Evolutionary conservation across 257 asterid species (phyloP), one percentile per base, ranked within the genome.

Genomic region (Solanum pimpinellifolium): DNA sequence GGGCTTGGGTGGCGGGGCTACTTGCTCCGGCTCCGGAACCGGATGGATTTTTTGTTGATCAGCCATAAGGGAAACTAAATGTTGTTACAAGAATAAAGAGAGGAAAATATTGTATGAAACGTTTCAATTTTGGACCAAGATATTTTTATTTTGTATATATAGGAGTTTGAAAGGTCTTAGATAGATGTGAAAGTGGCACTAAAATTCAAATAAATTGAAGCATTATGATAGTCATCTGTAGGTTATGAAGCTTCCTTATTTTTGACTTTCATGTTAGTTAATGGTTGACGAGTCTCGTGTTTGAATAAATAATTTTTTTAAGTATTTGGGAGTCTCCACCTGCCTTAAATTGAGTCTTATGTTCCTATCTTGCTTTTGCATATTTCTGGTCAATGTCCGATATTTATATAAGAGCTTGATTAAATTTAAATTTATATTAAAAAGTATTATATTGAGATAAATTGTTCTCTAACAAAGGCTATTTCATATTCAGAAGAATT

Each of bases 11-110:
- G 89, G 69, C 10, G 88, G 83, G 10, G 88, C 89, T 10, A 87
- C 86, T 9, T 47, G 68, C 42, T 1, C 25, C 65, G 41, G 84
- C 37, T 87, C 95, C 1, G 93, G 90, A 47, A 90, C 94, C 3
- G 99, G 99, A 68, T 96, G 98, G 56, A 95, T 87, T 88, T 89
- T 92, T 87, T 93, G 97, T 20, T 90, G 94, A 86, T 95, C 98
- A 1, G 97, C 93, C 99, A 95, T 95, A 33, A 87, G 7, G 18
- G 9, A 52, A 23, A 37, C 6, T 37, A 5, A n/a, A 80, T 75
- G 72, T 35, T 8, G 42, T 25, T 15, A 78, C 42, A 9, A 2
- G 8, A 44, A 46, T 39, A 47, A 80, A 23, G 7, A 46, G 84
- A 80, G 2, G 6, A 80, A 78, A 80, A 14, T 77, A 25, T 14